Percentiles rank a stretch among this genome's conserved stretches.
phyloP scores from a whole-genome alignment of 768 basidiomycete genomes.

The Trichaptum fuscoviolaceum region DNA sequence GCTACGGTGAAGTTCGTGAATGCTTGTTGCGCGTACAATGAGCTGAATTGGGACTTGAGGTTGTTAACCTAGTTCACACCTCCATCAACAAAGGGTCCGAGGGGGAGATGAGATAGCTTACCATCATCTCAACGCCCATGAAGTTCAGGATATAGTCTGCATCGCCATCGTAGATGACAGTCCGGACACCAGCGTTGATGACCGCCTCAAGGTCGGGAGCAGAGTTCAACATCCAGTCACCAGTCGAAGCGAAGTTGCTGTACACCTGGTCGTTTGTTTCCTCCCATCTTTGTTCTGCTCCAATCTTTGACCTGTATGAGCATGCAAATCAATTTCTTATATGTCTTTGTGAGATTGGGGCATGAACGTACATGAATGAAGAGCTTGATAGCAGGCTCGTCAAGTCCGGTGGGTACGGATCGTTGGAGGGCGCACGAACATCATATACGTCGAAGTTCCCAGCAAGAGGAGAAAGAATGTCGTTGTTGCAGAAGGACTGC shows the following conservation, averaged over 20 bases:
- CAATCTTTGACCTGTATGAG: conserved; percentile 31
- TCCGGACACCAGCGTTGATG: conserved; percentile 52
- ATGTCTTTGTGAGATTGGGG: neutral
- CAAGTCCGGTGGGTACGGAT: conserved; percentile 45
- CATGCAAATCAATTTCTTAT: conserved; percentile 19
- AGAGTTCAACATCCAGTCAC: conserved; percentile 54
- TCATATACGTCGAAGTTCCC: conserved; percentile 56
- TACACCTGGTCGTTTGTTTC: conserved; percentile 38
- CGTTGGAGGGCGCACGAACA: conserved; percentile 35
- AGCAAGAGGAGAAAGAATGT: conserved; percentile 47
- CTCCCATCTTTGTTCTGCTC: conserved; percentile 39
- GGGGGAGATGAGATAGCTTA: conserved; percentile 16
- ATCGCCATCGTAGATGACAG: conserved; percentile 52
- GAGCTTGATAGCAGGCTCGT: conserved; percentile 23
- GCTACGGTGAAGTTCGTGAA: conserved; percentile 47
- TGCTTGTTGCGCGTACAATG: conserved; percentile 34
- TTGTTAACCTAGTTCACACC: conserved; percentile 32
- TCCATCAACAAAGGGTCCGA: neutral
- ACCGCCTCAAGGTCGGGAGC: conserved; percentile 48
- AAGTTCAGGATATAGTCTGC: conserved; percentile 56
- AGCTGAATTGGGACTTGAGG: conserved; percentile 41
- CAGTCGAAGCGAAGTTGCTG: conserved; percentile 40
- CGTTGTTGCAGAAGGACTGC: conserved; percentile 53
- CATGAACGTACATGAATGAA: neutral
- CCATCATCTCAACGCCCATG: conserved; percentile 54